Conservation (phyloP, 148 eudicot species). For the Rhododendron griersonianum region DNA sequence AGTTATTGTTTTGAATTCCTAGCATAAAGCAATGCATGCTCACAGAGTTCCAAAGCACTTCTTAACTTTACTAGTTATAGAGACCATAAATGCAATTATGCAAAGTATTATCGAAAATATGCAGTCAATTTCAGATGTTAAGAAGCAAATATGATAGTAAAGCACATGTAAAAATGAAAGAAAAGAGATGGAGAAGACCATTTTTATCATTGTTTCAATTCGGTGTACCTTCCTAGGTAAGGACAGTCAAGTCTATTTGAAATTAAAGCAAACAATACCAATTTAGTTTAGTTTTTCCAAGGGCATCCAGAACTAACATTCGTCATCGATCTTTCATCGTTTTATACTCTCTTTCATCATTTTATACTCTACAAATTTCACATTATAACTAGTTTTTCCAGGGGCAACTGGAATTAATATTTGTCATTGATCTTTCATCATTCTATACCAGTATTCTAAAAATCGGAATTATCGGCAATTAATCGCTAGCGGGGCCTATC, state of each 20-base stretch:
- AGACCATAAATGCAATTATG: not conserved
- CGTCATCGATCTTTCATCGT: not conserved
- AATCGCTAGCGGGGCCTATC: no score
- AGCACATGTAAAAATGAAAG: not conserved
- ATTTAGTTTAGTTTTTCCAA: not conserved
- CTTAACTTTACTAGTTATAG: not conserved
- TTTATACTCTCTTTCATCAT: not conserved
- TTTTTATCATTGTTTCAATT: not conserved
- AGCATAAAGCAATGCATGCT: not conserved
- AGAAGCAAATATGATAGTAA: conserved; percentile 4
- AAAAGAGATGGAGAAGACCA: not conserved
- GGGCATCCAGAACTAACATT: not conserved
- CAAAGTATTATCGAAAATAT: not conserved
- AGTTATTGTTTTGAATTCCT: not conserved
- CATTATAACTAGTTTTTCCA: not conserved
- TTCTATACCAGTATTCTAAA: not conserved
- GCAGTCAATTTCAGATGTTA: not conserved
- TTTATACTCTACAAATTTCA: not conserved
- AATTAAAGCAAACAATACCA: not conserved
- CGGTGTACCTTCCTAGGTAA: not conserved
- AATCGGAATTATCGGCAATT: no score
- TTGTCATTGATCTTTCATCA: not conserved
- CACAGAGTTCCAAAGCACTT: not conserved
- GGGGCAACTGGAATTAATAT: not conserved
- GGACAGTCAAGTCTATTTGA: not conserved